These are phyloP conservation scores for Hemileccinum impolitum DNA, from an alignment of 768 basidiomycete species.

Conservation along the genomic window DNA sequence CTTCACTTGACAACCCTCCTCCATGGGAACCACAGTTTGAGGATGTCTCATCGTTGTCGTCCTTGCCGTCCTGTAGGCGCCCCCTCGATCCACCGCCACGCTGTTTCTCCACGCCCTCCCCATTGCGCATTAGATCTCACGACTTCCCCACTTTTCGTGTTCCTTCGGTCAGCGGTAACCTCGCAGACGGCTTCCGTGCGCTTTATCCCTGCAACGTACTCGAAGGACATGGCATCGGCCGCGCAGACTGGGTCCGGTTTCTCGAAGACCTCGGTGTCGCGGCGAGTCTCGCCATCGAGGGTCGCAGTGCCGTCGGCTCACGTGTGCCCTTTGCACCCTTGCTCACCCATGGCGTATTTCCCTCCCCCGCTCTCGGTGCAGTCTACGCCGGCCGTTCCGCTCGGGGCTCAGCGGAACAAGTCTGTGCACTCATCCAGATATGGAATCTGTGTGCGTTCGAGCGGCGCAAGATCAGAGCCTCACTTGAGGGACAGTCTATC, in stretches of 20 bases:
- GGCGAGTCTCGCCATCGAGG: slow-evolving; percentile 23
- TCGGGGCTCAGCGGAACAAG: slow-evolving; percentile 17
- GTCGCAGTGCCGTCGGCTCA: slow-evolving; percentile 24
- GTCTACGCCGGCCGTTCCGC: slow-evolving; percentile 21
- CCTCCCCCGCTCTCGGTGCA: slow-evolving; percentile 9
- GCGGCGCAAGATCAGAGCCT: slow-evolving; percentile 26
- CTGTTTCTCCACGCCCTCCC: slow-evolving; percentile 29
- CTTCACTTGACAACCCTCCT: slow-evolving; percentile 15
- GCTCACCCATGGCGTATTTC: slow-evolving; percentile 14
- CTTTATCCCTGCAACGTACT: slow-evolving; percentile 25
- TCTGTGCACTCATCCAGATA: slow-evolving; percentile 24
- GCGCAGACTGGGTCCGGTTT: slow-evolving; percentile 29
- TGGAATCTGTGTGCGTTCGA: slow-evolving; percentile 34
- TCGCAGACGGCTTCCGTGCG: slow-evolving; percentile 24
- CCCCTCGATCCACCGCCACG: slow-evolving; percentile 31
- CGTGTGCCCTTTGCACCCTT: slow-evolving; percentile 16
- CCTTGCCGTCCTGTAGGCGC: slow-evolving; percentile 3
- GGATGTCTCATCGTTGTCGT: slow-evolving; percentile 8
- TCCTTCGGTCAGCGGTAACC: slow-evolving; percentile 16
- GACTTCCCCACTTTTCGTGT: slow-evolving; percentile 28
- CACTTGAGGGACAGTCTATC: slow-evolving; percentile 9
- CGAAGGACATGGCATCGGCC: slow-evolving; percentile 27
- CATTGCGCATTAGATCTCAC: slow-evolving; percentile 24
- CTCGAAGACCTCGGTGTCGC: slow-evolving; percentile 27
- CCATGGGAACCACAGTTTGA: slow-evolving; percentile 30